These are phyloP conservation scores for Microsporum audouinii DNA, from an alignment of 2,329 filamentous ascomycete genomes.

Conservation along the genomic window DNA sequence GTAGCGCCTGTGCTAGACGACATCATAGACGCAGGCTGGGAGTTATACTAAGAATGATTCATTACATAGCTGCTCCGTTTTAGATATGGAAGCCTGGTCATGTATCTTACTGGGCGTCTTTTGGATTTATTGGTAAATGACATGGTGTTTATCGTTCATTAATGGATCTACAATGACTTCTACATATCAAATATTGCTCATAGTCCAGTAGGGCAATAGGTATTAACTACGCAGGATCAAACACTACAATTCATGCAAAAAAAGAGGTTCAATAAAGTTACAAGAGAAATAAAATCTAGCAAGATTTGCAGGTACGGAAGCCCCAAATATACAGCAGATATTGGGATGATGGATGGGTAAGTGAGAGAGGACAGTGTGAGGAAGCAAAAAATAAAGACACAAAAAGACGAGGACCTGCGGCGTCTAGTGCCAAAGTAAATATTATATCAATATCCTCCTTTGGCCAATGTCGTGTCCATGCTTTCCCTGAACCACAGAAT, in stretches of 20 bases:
- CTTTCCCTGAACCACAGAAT: not conserved
- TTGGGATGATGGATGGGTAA: not conserved
- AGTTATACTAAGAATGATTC: not conserved
- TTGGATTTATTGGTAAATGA: too few species aligned
- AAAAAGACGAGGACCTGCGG: not conserved
- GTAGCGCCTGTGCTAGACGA: not conserved
- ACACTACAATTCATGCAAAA: not conserved
- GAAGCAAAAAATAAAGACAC: not conserved
- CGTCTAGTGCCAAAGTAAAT: not conserved
- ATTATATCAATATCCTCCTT: not conserved
- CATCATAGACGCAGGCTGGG: not conserved
- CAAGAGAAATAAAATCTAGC: slow-evolving; percentile 5
- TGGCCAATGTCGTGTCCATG: not conserved
- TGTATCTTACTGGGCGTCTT: too few species aligned
- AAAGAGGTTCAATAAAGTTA: slow-evolving; percentile 4
- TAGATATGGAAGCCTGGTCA: too few species aligned
- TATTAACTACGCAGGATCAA: too few species aligned
- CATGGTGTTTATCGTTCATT: too few species aligned
- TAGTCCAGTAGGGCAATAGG: too few species aligned
- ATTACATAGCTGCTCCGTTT: too few species aligned
- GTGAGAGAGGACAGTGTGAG: not conserved
- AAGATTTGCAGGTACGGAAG: not conserved
- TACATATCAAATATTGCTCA: too few species aligned
- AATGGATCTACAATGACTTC: too few species aligned
- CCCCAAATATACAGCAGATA: slow-evolving; percentile 3